These are phyloP conservation scores for Endothia cerciana DNA, from an alignment of 2,329 filamentous ascomycete genomes.

Conservation along the genomic window DNA sequence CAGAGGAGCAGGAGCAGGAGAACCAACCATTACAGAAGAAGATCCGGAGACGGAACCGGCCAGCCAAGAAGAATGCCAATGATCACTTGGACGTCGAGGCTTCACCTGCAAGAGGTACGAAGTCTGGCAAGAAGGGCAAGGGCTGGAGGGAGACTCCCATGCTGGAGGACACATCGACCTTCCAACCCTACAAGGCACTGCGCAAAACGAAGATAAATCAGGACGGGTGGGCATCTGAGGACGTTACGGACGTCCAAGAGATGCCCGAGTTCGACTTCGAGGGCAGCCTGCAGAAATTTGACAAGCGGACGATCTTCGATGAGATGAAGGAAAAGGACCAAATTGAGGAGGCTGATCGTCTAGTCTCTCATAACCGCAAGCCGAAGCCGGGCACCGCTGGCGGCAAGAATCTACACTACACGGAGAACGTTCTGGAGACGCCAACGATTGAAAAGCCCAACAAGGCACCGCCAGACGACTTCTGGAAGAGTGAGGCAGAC, in stretches of 20 bases:
- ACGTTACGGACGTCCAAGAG: constrained; percentile 92
- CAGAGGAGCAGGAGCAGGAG: constrained; percentile 24
- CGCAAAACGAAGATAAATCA: constrained; percentile 59
- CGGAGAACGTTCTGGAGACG: constrained; percentile 85
- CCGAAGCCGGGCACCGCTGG: constrained; percentile 71
- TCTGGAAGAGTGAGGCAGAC: constrained; percentile 77
- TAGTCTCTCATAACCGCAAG: constrained; percentile 84
- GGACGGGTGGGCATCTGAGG: constrained; percentile 94
- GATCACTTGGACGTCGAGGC: constrained; percentile 35
- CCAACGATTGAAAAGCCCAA: constrained; percentile 44
- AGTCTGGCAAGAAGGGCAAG: constrained; percentile 46
- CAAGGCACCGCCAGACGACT: constrained; percentile 48
- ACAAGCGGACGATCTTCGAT: constrained; percentile 89
- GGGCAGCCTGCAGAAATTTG: constrained; percentile 87
- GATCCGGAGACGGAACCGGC: constrained; percentile 38
- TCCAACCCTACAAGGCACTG: constrained; percentile 64
- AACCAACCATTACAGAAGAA: constrained; percentile 35
- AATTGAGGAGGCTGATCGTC: constrained; percentile 84
- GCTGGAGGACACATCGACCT: constrained; percentile 62
- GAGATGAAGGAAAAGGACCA: constrained; percentile 88
- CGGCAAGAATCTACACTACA: constrained; percentile 89
- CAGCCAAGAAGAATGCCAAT: constrained; percentile 35
- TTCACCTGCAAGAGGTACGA: constrained; percentile 29
- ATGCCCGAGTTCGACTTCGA: constrained; percentile 95
- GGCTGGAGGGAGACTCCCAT: constrained; percentile 66